phyloP scores from a whole-genome alignment of 1,284 basidiomycete species.

The Quambalaria eucalypti region DNA sequence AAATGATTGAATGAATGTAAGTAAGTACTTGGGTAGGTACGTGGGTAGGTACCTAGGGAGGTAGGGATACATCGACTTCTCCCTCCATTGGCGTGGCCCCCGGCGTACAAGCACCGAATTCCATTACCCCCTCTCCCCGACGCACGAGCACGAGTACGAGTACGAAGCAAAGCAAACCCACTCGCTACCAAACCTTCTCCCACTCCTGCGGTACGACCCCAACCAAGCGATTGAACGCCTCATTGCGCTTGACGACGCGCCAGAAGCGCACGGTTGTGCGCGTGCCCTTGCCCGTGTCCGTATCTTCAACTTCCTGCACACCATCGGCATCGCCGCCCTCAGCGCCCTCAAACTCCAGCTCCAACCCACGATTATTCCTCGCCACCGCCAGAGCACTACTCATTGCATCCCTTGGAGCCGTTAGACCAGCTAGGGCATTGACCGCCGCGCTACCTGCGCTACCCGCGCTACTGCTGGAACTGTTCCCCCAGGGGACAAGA shows the following conservation, averaged over 20 bases:
- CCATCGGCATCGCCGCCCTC: not conserved
- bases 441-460: not conserved
- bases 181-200: not conserved
- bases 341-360: not conserved
- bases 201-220: slow-evolving; percentile 4
- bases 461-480: too few relatives aligned
- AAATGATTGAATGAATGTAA: too few relatives aligned
- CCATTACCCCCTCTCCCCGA: too few relatives aligned
- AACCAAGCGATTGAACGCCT: slow-evolving; percentile 6
- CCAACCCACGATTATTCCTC: not conserved
- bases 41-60: too few relatives aligned
- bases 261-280: not conserved
- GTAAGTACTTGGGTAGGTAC: too few relatives aligned
- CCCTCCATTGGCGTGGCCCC: too few relatives aligned
- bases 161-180: too few relatives aligned
- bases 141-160: too few relatives aligned
- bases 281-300: not conserved
- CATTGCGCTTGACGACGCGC: slow-evolving; percentile 1
- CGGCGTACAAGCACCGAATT: too few relatives aligned
- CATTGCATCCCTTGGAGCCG: not conserved
- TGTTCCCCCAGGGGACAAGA: not conserved
- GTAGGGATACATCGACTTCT: too few relatives aligned
- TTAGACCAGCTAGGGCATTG: not conserved
- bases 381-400: not conserved
- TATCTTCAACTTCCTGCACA: not conserved